A percentile compares a stretch with the other conserved stretches of the same genome.
Evolutionary conservation across 306 rosid species (phyloP).

Genomic region (Dryas octopetala): DNA sequence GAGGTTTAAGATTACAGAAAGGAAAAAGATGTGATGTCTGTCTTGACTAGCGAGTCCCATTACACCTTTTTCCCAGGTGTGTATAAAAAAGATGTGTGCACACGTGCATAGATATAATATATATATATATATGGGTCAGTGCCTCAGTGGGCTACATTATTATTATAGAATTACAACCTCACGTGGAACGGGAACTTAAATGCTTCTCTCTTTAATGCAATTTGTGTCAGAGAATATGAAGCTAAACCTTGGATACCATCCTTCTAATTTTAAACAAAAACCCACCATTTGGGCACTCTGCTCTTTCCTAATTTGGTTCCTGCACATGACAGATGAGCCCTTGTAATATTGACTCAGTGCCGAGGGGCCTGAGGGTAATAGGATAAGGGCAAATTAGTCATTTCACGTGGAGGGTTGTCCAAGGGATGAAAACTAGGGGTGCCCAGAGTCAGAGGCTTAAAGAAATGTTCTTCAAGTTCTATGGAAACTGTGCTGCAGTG

Average conservation of each 20-base stretch:
- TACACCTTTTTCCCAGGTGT: constrained; percentile 27
- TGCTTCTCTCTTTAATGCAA: constrained; percentile 50
- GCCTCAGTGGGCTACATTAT: not conserved
- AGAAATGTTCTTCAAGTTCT: constrained; percentile 8
- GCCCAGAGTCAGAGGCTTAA: not conserved
- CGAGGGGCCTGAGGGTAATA: not conserved
- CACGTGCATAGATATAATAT: constrained; percentile 43
- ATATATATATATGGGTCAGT: too few relatives aligned
- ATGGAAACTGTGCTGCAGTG: constrained; percentile 17
- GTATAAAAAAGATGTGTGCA: constrained; percentile 40
- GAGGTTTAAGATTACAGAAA: constrained; percentile 5
- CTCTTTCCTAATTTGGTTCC: not conserved
- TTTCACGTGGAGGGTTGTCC: constrained; percentile 5
- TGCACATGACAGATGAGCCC: not conserved
- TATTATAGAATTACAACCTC: constrained; percentile 38
- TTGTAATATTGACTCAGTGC: not conserved
- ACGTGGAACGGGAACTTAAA: constrained; percentile 58
- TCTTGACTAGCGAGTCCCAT: constrained; percentile 27
- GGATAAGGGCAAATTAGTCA: not conserved
- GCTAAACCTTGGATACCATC: constrained; percentile 66
- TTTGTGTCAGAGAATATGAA: constrained; percentile 58
- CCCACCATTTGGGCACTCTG: constrained; percentile 4
- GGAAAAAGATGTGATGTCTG: constrained; percentile 12
- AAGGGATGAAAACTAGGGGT: not conserved
- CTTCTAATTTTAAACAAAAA: constrained; percentile 33